Evolutionary conservation across 228 moss, liverwort and hornwort genomes (phyloP).

Genomic region (Sphagnum fallax): DNA sequence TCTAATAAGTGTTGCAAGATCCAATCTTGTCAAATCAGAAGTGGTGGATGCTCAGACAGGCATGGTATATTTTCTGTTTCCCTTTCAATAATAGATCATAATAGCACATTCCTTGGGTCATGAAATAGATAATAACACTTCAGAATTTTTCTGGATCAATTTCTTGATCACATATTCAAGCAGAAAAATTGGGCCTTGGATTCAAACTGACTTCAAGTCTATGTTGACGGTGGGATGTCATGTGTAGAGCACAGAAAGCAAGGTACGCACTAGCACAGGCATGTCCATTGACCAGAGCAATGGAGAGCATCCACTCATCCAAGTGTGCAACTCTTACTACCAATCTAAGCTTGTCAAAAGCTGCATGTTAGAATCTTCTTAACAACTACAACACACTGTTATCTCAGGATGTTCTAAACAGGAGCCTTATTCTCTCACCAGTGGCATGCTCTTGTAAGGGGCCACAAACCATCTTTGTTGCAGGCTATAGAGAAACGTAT

Average conservation of each 20-base stretch:
- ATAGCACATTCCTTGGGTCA: too few relatives aligned
- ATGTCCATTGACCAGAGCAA: slow-evolving; percentile 51
- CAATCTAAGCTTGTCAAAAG: not conserved
- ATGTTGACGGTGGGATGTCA: not conserved
- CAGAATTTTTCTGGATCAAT: not conserved
- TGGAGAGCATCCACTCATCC: slow-evolving; percentile 34
- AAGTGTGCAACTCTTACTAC: slow-evolving; percentile 13
- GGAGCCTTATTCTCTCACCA: not conserved
- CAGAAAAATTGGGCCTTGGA: too few relatives aligned
- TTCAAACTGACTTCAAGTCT: not conserved
- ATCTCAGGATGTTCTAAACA: too few relatives aligned
- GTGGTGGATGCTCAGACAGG: slow-evolving; percentile 66
- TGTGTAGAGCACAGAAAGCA: slow-evolving; percentile 61
- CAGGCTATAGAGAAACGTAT: slow-evolving; percentile 59
- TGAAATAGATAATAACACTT: too few relatives aligned
- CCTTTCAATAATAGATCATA: too few relatives aligned
- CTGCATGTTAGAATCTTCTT: too few relatives aligned
- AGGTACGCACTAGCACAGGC: slow-evolving; percentile 67
- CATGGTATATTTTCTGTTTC: slow-evolving; percentile 58
- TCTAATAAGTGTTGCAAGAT: slow-evolving; percentile 45
- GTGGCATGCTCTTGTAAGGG: not conserved
- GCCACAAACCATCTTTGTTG: not conserved
- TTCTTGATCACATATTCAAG: not conserved
- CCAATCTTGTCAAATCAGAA: slow-evolving; percentile 46
- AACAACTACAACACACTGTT: too few relatives aligned